Conservation (phyloP, 2,329 filamentous ascomycete genomes). For the Byssoonygena ceratinophila region DNA sequence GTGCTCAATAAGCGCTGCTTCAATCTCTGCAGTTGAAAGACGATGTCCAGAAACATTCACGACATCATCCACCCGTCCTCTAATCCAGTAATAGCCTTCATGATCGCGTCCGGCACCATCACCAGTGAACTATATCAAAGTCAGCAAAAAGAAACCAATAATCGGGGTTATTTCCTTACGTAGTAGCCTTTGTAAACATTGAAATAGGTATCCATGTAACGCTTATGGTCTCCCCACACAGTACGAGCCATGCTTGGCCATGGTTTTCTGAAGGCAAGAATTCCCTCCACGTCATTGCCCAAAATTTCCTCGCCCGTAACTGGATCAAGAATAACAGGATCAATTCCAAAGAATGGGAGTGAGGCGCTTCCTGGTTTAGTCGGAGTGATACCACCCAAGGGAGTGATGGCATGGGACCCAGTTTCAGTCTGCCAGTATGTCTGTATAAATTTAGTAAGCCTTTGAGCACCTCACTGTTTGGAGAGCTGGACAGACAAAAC, state of each 20-base stretch:
- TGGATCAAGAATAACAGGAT: conserved; percentile 94
- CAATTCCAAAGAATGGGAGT: conserved; percentile 94
- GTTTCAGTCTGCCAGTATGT: conserved; percentile 99
- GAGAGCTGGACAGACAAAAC: no score
- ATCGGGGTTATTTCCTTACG: conserved; percentile 48
- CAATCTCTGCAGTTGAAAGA: conserved; percentile 93
- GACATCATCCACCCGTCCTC: conserved; percentile 93
- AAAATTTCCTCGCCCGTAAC: conserved; percentile 86
- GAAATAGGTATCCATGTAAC: conserved; percentile 97
- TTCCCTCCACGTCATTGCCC: conserved; percentile 95
- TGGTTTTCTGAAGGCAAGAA: conserved; percentile 90
- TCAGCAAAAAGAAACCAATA: conserved; percentile 6
- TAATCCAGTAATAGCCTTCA: conserved; percentile 99
- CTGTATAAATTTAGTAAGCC: conserved; percentile 37
- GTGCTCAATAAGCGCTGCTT: conserved; percentile 92
- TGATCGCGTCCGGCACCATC: conserved; percentile 93
- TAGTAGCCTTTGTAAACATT: conserved; percentile 98
- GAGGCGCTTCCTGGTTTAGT: conserved; percentile 96
- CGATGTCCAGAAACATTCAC: conserved; percentile 97
- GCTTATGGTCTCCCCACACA: conserved; percentile 93
- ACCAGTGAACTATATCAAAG: conserved; percentile 37
- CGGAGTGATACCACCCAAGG: conserved; percentile 81
- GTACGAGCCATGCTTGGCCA: conserved; percentile 99
- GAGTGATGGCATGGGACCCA: conserved; percentile 89
- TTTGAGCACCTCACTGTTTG: no score